These are phyloP conservation scores for Plasmodium gaboni DNA, from an alignment of 169 alveolate species.

Conservation along the genomic window DNA sequence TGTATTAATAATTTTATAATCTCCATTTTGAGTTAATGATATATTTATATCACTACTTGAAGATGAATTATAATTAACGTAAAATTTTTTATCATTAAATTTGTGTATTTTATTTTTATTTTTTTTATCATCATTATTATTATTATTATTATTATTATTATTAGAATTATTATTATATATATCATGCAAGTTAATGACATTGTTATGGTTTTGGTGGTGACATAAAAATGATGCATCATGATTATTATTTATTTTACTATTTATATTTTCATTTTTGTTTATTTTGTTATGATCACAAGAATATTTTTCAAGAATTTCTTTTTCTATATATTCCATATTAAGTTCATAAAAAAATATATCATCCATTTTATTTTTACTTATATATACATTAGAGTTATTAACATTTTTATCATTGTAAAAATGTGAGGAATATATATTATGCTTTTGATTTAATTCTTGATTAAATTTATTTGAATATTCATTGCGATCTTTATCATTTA, in stretches of 20 bases:
- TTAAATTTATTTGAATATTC: neutral
- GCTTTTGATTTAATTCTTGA: neutral
- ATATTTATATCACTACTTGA: conserved; percentile 27
- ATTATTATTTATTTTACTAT: neutral
- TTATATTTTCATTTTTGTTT: neutral
- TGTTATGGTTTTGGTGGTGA: too few relatives aligned
- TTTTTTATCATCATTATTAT: neutral
- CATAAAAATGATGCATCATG: too few relatives aligned
- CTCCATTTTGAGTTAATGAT: neutral
- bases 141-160: neutral
- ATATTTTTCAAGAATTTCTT: conserved; percentile 17
- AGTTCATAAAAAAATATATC: conserved; percentile 16
- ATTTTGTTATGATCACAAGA: neutral
- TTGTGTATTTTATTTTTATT: conserved; percentile 7
- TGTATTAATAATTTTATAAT: neutral
- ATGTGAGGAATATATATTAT: neutral
- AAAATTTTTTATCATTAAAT: conserved; percentile 51
- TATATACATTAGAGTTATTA: neutral
- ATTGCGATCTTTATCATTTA: too few relatives aligned
- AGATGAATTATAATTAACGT: conserved; percentile 22
- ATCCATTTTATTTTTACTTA: neutral
- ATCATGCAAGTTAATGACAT: too few relatives aligned
- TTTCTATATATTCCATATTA: conserved; percentile 23
- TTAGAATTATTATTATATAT: neutral
- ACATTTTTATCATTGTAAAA: conserved; percentile 7